These are phyloP conservation scores for Yamadazyma laniorum DNA, from an alignment of 805 yeast species.

Conservation along the genomic window DNA sequence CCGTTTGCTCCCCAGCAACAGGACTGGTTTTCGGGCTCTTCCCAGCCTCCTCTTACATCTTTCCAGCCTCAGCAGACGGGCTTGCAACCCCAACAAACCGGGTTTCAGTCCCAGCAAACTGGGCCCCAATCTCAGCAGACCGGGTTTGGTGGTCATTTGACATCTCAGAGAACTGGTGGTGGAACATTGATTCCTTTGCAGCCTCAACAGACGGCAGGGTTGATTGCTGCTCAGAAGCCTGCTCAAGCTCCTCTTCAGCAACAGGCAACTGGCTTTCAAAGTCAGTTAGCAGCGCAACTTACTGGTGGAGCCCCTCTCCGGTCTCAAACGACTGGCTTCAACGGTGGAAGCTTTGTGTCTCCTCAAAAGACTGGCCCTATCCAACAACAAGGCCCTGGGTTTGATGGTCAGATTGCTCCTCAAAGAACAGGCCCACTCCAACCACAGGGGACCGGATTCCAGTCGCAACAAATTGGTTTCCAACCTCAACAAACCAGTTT, in stretches of 20 bases:
- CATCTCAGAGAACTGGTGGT: conserved; percentile 11
- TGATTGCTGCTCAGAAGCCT: conserved; percentile 48
- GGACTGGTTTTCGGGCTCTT: conserved; percentile 31
- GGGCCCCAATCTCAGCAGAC: conserved; percentile 44
- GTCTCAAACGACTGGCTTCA: conserved; percentile 20
- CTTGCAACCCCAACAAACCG: conserved; percentile 16
- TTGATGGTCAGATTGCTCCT: conserved; percentile 1
- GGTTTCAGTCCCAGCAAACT: conserved; percentile 31
- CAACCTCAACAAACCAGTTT: conserved; percentile 9
- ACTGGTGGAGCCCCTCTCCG: conserved; percentile 18
- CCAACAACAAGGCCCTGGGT: conserved; percentile 21
- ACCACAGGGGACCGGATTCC: conserved; percentile 24
- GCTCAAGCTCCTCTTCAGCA: conserved; percentile 41
- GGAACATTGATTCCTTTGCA: conserved; percentile 47
- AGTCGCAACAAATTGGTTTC: conserved; percentile 20
- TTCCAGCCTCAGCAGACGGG: conserved; percentile 44
- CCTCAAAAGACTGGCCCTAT: conserved; percentile 23
- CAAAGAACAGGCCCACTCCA: conserved; percentile 18
- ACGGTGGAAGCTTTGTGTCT: conserved; percentile 9
- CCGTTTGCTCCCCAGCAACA: conserved; percentile 34
- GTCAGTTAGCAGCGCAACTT: conserved; percentile 18
- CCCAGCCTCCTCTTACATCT: conserved; percentile 37
- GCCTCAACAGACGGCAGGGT: conserved; percentile 70
- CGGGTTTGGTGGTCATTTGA: conserved; percentile 33
- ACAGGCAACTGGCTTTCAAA: conserved; percentile 20